Evolutionary conservation across 2,329 filamentous ascomycete genomes (phyloP), one percentile per base, ranked within the genome.

Genomic region (Paraconiothyrium brasiliense): DNA sequence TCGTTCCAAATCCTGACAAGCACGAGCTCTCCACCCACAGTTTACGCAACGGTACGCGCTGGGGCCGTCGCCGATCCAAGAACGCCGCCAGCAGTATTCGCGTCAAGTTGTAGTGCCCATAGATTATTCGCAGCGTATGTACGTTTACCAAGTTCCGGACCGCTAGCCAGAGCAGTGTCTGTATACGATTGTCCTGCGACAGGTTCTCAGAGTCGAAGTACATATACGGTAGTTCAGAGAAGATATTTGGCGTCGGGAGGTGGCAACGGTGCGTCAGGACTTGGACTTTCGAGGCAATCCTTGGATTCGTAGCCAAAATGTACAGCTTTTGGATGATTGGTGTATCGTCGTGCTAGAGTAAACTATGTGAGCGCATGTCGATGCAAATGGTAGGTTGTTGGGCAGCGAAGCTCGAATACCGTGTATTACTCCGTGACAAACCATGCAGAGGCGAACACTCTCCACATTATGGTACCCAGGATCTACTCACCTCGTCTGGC

Each of bases 11-110:
- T 5, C 73, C 71, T 10, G 73, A 69, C 46, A 81, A 66, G 16
- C 75, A 77, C 59, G 79, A 81, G 56, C 78, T 82, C 57, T 84
- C 82, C 4, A 84, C 69, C 82, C 82, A 84, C 5, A 84, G 73
- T 55, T 72, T 78, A 11, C 77, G 73, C 14, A 83, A 60, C 2
- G 75, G 74, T 8, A 71, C 64, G 20, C 63, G 64, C 2, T 71
- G 71, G 11, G 70, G 63, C 20, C 77, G 66, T 2, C 58, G 24
- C 14, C 68, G 67, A 47, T 80, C 73, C 32, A 84, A 75, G 61
- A 83, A 78, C 32, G 77, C 78, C 2, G 76, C 64, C 9, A 84
- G 46, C 11, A 84, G 70, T 5, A 69, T 75, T 30, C 76, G 76
- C 1, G 77, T 79, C 11, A 84, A 61, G 39, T 70, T 71, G 59